phyloP scores from a whole-genome alignment of 495 filamentous ascomycete species.

The Aspergillus biplanus region DNA sequence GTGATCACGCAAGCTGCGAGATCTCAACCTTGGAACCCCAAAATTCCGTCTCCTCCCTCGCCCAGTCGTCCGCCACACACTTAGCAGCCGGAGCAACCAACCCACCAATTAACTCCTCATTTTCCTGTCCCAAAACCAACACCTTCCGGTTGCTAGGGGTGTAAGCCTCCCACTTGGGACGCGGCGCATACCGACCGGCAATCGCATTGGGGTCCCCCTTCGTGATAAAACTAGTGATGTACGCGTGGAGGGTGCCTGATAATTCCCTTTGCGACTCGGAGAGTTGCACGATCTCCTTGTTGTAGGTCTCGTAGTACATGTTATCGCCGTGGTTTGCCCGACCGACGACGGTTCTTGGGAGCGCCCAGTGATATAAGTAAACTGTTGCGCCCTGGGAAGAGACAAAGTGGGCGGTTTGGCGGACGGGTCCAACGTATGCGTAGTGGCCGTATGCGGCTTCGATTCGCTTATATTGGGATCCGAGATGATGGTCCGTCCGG shows the following conservation, averaged over 20 bases:
- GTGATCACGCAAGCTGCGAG: constrained; percentile 21
- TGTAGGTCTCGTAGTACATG: constrained; percentile 58
- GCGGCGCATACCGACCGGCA: constrained; percentile 27
- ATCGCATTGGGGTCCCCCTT: constrained; percentile 55
- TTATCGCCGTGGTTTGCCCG: constrained; percentile 66
- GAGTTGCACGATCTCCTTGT: constrained; percentile 41
- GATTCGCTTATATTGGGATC: constrained; percentile 59
- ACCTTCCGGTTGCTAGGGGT: constrained; percentile 27
- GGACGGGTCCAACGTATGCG: constrained; percentile 66
- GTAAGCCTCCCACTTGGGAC: constrained; percentile 40
- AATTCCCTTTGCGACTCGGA: constrained; percentile 51
- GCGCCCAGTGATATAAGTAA: constrained; percentile 63
- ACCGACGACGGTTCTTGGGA: constrained; percentile 47
- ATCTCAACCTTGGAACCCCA: constrained; percentile 55
- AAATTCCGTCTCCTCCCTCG: constrained; percentile 55
- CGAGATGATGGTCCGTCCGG: constrained; percentile 36
- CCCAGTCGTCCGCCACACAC: constrained; percentile 46
- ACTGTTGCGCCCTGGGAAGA: constrained; percentile 43
- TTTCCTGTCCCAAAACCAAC: constrained; percentile 63
- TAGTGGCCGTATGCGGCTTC: constrained; percentile 69
- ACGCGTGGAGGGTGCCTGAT: constrained; percentile 56
- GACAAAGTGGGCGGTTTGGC: constrained; percentile 60
- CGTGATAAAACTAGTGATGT: constrained; percentile 58
- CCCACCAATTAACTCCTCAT: constrained; percentile 59
- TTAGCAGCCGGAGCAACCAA: constrained; percentile 43